Conservation (phyloP, 2,329 filamentous ascomycete species). For the Hypoxylon rubiginosum region DNA sequence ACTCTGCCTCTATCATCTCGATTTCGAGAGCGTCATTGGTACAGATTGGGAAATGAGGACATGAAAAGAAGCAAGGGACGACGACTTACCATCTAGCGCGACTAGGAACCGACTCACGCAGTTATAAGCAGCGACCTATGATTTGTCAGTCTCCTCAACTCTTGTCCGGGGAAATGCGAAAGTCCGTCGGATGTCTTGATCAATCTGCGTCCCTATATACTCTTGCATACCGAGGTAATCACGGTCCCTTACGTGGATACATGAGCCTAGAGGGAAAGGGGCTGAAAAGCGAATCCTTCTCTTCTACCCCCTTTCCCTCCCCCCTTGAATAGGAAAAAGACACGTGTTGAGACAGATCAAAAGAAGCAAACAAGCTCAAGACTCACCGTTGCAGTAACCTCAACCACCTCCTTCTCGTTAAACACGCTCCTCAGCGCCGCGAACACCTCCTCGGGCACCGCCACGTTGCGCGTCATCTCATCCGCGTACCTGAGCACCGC, state of each 20-base stretch:
- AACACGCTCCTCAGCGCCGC: conserved; percentile 71
- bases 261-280: not conserved
- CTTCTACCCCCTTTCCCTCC: not conserved
- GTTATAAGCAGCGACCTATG: conserved; percentile 79
- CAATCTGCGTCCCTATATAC: not conserved
- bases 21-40: not conserved
- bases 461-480: conserved; percentile 83
- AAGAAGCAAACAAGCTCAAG: conserved; percentile 6
- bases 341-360: not conserved
- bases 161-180: not conserved
- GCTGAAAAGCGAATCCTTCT: not conserved
- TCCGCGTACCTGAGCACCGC: conserved; percentile 81
- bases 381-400: conserved; percentile 80
- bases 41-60: not conserved
- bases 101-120: conserved; percentile 88
- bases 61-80: conserved; percentile 1
- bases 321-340: not conserved
- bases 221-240: not conserved
- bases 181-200: not conserved
- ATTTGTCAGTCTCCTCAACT: conserved; percentile 18
- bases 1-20: not conserved
- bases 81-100: conserved; percentile 77
- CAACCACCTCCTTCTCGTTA: conserved; percentile 79
- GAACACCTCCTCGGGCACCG: conserved; percentile 78
- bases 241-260: not conserved